Evolutionary conservation across 2,329 filamentous ascomycete species (phyloP).

Genomic region (Verticillium klebahnii): DNA sequence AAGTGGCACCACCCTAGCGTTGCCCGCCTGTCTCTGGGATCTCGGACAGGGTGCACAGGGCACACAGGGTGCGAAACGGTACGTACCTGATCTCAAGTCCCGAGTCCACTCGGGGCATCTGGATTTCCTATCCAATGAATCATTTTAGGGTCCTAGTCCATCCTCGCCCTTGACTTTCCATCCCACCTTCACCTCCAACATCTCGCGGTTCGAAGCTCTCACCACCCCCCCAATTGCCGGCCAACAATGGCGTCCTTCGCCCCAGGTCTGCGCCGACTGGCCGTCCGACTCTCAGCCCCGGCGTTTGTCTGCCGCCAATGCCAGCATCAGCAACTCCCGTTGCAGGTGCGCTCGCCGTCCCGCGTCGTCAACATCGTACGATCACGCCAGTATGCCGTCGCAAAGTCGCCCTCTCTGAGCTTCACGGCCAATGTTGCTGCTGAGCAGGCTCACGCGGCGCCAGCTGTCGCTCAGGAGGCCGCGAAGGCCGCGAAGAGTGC

Average conservation of each 20-base stretch:
- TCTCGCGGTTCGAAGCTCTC: neutral
- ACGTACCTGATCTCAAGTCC: neutral
- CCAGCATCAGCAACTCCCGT: conserved; percentile 23
- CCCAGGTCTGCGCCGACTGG: conserved; percentile 35
- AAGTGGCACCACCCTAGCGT: neutral
- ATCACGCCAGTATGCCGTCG: conserved; percentile 32
- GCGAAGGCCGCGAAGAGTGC: conserved; percentile 25
- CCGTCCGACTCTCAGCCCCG: conserved; percentile 31
- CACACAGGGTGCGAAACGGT: neutral
- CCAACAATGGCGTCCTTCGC: conserved; percentile 36
- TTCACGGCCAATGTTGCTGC: conserved; percentile 15
- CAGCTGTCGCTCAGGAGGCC: conserved; percentile 4
- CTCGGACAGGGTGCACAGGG: neutral
- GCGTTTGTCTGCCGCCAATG: conserved; percentile 47
- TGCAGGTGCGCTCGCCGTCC: conserved; percentile 22
- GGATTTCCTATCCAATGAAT: neutral
- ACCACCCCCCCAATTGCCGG: neutral
- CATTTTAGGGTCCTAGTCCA: neutral
- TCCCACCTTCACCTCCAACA: neutral
- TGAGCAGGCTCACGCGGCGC: conserved; percentile 1
- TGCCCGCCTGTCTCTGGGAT: no score
- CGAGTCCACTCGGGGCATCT: conserved; percentile 4
- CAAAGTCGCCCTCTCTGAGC: conserved; percentile 21
- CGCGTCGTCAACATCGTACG: conserved; percentile 34
- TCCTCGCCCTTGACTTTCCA: neutral